Evolutionary conservation across 2,329 filamentous ascomycete species (phyloP).

Genomic region (Ceratocystis cubensis): DNA sequence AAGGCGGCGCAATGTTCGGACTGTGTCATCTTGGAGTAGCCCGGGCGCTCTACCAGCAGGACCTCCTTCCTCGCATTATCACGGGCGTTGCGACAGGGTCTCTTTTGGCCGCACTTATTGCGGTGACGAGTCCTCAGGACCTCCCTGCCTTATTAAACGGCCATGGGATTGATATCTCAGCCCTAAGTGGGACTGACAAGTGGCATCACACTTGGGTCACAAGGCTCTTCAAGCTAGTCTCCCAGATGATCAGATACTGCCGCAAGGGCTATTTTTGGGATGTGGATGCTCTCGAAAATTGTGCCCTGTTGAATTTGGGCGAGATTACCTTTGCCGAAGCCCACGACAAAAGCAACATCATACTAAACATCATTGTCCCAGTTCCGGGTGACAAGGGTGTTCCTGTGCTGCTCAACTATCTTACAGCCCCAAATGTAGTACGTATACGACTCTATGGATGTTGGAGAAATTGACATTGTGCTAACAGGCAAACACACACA

Average conservation of each 20-base stretch:
- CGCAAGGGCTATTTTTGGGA: constrained; percentile 75
- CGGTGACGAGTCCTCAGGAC: constrained; percentile 77
- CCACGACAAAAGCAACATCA: constrained; percentile 68
- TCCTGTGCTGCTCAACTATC: constrained; percentile 77
- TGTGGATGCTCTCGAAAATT: constrained; percentile 67
- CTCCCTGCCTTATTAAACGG: constrained; percentile 64
- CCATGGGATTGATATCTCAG: constrained; percentile 68
- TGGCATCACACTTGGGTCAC: constrained; percentile 16
- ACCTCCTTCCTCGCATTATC: constrained; percentile 76
- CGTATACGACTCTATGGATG: constrained; percentile 29
- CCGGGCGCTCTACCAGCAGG: constrained; percentile 69
- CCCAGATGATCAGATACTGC: constrained; percentile 56
- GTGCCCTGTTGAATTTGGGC: constrained; percentile 72
- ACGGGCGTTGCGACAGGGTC: constrained; percentile 84
- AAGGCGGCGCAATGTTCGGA: constrained; percentile 85
- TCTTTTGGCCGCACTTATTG: constrained; percentile 75
- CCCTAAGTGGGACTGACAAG: constrained; percentile 44
- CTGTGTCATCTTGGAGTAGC: constrained; percentile 83
- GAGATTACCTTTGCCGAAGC: constrained; percentile 90
- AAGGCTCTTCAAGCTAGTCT: constrained; percentile 40
- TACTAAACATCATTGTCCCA: constrained; percentile 84
- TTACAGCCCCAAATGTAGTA: constrained; percentile 87
- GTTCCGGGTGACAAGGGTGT: constrained; percentile 61
- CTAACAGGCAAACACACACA: neutral
- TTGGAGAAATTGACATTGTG: neutral